Conservation (phyloP, 768 basidiomycete species). For the Naganishia randhawae region DNA sequence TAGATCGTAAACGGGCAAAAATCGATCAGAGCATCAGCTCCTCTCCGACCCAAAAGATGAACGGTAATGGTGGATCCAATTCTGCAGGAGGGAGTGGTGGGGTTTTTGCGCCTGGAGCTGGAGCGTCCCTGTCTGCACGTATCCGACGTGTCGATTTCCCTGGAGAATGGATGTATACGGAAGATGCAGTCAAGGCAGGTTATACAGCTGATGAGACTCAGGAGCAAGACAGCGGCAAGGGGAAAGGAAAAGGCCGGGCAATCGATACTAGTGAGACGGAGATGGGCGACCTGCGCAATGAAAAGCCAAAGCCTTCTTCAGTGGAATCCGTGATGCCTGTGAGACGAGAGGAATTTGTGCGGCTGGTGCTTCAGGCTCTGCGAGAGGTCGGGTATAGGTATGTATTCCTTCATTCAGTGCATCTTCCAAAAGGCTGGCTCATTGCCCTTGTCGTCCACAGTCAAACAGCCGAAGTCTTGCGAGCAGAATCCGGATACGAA, state of each 20-base stretch:
- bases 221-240: conserved; percentile 7
- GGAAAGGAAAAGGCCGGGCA: conserved; percentile 18
- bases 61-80: conserved; percentile 15
- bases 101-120: background rate
- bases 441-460: conserved; percentile 52
- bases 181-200: conserved; percentile 28
- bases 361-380: conserved; percentile 81
- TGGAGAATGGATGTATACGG: conserved; percentile 42
- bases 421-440: background rate
- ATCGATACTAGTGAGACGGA: conserved; percentile 25
- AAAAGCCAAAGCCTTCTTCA: conserved; percentile 7
- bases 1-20: conserved; percentile 1
- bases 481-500: conserved; percentile 86
- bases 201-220: conserved; percentile 33
- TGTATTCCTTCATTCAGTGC: conserved; percentile 28
- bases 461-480: conserved; percentile 79
- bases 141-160: conserved; percentile 32
- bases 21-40: background rate
- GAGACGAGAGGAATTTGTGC: conserved; percentile 84
- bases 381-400: conserved; percentile 74
- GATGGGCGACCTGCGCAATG: background rate
- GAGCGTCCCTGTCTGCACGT: conserved; percentile 12
- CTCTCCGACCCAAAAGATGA: conserved; percentile 3
- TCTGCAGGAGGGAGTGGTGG: background rate
- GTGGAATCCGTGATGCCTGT: conserved; percentile 46